Conservation (phyloP, 2,329 filamentous ascomycete genomes). For the Claviceps quebecensis region DNA sequence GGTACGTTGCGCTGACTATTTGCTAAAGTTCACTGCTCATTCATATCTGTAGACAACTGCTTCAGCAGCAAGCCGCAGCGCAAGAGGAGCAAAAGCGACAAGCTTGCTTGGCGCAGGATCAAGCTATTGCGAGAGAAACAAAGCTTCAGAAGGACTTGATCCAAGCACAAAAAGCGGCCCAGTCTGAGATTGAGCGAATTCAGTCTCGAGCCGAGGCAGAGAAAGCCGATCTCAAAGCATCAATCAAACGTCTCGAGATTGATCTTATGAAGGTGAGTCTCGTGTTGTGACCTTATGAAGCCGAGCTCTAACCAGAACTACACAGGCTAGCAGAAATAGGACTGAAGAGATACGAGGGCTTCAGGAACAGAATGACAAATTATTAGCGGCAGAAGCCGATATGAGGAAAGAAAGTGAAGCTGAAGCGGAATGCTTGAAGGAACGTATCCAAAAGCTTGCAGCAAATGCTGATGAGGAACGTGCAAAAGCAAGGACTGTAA, state of each 20-base stretch:
- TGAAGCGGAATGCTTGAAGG: constrained; percentile 13
- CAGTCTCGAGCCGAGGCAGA: constrained; percentile 43
- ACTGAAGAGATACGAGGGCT: constrained; percentile 44
- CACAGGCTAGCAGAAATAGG: constrained; percentile 44
- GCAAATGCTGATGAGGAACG: constrained; percentile 10
- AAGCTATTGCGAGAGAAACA: constrained; percentile 12
- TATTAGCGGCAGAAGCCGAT: constrained; percentile 23
- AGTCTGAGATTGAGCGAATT: constrained; percentile 34
- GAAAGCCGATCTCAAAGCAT: constrained; percentile 46
- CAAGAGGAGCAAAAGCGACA: constrained; percentile 13
- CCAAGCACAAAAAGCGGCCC: constrained; percentile 31
- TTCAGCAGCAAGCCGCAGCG: constrained; percentile 14
- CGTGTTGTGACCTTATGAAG: neutral
- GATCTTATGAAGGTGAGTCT: constrained; percentile 42
- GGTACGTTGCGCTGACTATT: constrained; percentile 22
- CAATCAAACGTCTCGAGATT: constrained; percentile 46
- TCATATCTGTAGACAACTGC: neutral
- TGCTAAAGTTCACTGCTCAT: neutral
- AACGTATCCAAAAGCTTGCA: constrained; percentile 12
- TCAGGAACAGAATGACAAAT: constrained; percentile 23
- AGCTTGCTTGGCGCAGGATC: constrained; percentile 7
- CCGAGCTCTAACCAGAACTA: neutral
- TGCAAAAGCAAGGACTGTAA: constrained; percentile 14
- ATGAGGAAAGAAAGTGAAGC: constrained; percentile 14
- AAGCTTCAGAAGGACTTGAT: constrained; percentile 25